These are phyloP conservation scores for Trypanosoma avium DNA, from an alignment of 208 protist genomes.

Conservation along the genomic window DNA sequence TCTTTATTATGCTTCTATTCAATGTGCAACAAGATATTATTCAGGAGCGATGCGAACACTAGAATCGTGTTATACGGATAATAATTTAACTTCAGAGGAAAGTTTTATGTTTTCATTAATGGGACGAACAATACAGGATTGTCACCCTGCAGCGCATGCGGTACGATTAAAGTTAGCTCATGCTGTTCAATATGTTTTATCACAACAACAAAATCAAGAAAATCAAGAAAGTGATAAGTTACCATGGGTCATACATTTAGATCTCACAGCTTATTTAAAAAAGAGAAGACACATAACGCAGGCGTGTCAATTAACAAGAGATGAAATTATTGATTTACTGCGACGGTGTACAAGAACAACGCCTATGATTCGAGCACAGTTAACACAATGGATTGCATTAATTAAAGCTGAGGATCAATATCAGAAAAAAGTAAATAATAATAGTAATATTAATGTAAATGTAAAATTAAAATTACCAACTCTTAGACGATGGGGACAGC, in stretches of 20 bases:
- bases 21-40: conserved; percentile 89
- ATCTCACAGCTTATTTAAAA: conserved; percentile 77
- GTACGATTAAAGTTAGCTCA: conserved; percentile 87
- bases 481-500: conserved; percentile 50
- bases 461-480: conserved; percentile 38
- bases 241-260: conserved; percentile 65
- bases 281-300: conserved; percentile 84
- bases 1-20: conserved; percentile 92
- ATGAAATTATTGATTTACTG: conserved; percentile 61
- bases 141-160: conserved; percentile 81
- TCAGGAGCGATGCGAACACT: conserved; percentile 69
- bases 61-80: conserved; percentile 80
- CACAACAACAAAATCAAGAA: too few relatives aligned
- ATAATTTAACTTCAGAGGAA: conserved; percentile 56
- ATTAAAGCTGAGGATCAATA: not conserved
- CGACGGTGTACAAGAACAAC: conserved; percentile 47
- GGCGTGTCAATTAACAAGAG: conserved; percentile 58
- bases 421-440: not conserved
- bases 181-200: conserved; percentile 74
- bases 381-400: conserved; percentile 47
- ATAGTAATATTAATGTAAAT: not conserved
- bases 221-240: too few relatives aligned
- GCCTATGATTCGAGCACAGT: conserved; percentile 53
- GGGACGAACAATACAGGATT: conserved; percentile 55
- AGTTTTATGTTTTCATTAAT: conserved; percentile 67